These are phyloP conservation scores for Penicillium sp. DNA, from an alignment of 2,329 filamentous ascomycete genomes.

Conservation along the genomic window DNA sequence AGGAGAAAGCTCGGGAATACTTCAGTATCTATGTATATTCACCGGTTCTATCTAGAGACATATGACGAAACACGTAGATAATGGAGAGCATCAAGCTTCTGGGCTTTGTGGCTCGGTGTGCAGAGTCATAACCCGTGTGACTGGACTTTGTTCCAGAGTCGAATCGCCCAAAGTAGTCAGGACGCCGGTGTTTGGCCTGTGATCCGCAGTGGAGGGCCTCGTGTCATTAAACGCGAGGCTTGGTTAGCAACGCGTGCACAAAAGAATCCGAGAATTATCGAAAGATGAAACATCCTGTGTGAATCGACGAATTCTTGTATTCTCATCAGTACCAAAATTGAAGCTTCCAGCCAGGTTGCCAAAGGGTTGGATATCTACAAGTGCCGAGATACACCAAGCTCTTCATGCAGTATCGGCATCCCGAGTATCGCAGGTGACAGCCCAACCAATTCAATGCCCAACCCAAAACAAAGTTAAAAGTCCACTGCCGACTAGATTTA, in stretches of 20 bases:
- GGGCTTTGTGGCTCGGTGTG: not conserved
- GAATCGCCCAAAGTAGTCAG: not conserved
- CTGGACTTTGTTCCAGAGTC: not conserved
- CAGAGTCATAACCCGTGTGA: not conserved
- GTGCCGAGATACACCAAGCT: not conserved
- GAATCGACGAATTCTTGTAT: too few relatives aligned
- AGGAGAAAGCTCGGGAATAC: constrained; percentile 1
- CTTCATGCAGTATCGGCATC: constrained; percentile 14
- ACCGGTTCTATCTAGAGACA: not conserved
- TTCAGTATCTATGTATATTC: not conserved
- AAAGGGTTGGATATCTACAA: too few relatives aligned
- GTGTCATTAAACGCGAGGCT: not conserved
- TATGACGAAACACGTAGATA: not conserved
- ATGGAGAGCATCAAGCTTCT: not conserved
- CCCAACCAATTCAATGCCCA: constrained; percentile 1
- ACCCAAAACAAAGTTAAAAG: not conserved
- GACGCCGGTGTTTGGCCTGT: constrained; percentile 1
- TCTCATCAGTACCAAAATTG: too few relatives aligned
- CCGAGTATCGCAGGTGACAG: constrained; percentile 10
- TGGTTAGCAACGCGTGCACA: not conserved
- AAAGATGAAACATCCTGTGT: not conserved
- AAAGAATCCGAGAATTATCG: not conserved
- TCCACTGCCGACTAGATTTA: constrained; percentile 1
- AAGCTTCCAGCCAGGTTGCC: too few relatives aligned
- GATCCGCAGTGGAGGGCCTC: constrained; percentile 2